Evolutionary conservation across 202 grass and related monocot species (phyloP).

Genomic region (Saccharum hybrid): DNA sequence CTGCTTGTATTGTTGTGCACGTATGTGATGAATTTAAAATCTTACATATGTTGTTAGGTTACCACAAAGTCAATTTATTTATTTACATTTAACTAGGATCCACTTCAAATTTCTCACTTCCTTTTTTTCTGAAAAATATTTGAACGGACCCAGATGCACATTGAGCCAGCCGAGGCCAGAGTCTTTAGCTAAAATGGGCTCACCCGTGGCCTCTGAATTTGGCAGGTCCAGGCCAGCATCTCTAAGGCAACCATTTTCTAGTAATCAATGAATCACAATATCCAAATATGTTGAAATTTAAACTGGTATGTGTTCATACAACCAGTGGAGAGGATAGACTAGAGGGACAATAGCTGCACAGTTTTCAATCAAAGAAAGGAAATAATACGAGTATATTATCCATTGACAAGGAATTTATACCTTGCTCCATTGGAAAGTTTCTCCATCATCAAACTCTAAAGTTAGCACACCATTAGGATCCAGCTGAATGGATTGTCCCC

Average conservation of each 20-base stretch:
- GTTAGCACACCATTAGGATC: slow-evolving; percentile 71
- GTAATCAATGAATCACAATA: slow-evolving; percentile 21
- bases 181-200: not conserved
- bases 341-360: not conserved
- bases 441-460: slow-evolving; percentile 85
- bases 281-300: slow-evolving; percentile 4
- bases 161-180: not conserved
- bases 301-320: not conserved
- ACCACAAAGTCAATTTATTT: not conserved
- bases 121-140: not conserved
- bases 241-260: slow-evolving; percentile 18
- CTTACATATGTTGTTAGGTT: not conserved
- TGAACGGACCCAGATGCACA: not conserved
- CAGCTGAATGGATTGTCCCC: slow-evolving; percentile 80
- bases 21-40: not conserved
- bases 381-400: slow-evolving; percentile 11
- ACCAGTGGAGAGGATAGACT: slow-evolving; percentile 8
- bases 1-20: not conserved
- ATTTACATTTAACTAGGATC: not conserved
- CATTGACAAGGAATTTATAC: slow-evolving; percentile 41
- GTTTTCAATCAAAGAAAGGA: slow-evolving; percentile 23
- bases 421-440: slow-evolving; percentile 93
- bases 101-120: not conserved
- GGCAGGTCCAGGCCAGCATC: not conserved
- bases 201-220: not conserved